phyloP scores from a whole-genome alignment of 495 filamentous ascomycete species.

The Hypoxylon cercidicola region DNA sequence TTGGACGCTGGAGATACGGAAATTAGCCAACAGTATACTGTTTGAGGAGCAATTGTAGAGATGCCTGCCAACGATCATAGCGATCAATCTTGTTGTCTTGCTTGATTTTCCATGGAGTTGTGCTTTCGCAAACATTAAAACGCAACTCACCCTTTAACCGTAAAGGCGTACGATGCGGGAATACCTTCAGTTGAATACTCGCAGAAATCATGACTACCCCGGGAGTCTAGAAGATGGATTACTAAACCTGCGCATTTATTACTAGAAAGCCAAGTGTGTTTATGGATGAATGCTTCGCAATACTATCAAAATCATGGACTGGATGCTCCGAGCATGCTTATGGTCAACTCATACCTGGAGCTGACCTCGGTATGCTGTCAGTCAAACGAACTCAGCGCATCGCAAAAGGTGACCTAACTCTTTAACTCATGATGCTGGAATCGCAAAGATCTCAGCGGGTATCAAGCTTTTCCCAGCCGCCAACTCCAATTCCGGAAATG shows the following conservation, averaged over 20 bases:
- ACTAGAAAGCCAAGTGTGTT: too few species aligned
- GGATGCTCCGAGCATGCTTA: background rate
- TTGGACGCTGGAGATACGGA: slow-evolving; percentile 23
- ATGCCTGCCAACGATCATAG: background rate
- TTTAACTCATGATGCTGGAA: background rate
- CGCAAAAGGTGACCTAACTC: background rate
- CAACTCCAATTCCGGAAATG: slow-evolving; percentile 39
- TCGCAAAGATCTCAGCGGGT: slow-evolving; percentile 35
- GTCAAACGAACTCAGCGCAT: background rate
- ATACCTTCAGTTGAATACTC: too few species aligned
- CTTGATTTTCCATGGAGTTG: too few species aligned
- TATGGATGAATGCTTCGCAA: slow-evolving; percentile 2
- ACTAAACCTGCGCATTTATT: too few species aligned
- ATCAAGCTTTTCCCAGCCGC: slow-evolving; percentile 40
- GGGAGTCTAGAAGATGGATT: too few species aligned
- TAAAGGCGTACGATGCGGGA: too few species aligned
- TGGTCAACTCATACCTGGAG: background rate
- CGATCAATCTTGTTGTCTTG: background rate
- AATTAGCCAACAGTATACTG: background rate
- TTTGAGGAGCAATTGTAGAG: background rate
- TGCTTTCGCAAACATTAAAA: too few species aligned
- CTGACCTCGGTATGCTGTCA: background rate
- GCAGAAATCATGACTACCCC: too few species aligned
- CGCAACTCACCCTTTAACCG: too few species aligned
- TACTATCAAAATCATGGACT: background rate